Evolutionary conservation across 345 rosid species (phyloP).

Genomic region (Populus deltoides): DNA sequence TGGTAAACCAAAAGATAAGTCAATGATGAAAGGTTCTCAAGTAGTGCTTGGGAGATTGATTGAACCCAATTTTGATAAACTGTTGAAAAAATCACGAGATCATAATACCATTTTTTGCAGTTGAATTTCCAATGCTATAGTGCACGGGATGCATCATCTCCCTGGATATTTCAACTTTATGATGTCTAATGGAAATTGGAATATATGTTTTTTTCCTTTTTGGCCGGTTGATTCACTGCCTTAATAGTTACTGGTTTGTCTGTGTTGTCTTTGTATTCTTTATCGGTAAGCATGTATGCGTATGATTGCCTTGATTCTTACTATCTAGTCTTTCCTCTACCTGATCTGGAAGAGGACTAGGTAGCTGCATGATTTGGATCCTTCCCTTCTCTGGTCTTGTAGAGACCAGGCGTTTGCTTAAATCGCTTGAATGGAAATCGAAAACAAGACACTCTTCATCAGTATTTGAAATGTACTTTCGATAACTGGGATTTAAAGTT

Average conservation of each 20-base stretch:
- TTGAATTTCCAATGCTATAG: neutral
- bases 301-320: neutral
- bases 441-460: neutral
- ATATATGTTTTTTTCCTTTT: neutral
- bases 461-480: neutral
- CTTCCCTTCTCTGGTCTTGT: no score
- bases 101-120: neutral
- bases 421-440: neutral
- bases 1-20: slow-evolving; percentile 13
- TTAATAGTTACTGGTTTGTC: neutral
- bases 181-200: neutral
- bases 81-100: neutral
- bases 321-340: neutral
- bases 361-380: no score
- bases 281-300: neutral
- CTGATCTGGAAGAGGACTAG: neutral
- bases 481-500: neutral
- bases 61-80: slow-evolving; percentile 39
- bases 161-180: neutral
- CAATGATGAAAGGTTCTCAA: slow-evolving; percentile 4
- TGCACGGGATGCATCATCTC: neutral
- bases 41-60: slow-evolving; percentile 16
- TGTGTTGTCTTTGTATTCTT: neutral
- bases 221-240: neutral
- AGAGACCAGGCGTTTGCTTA: neutral